Base-by-base conservation (phyloP, 345 rosid genomes). In the Combretum micranthum region DNA sequence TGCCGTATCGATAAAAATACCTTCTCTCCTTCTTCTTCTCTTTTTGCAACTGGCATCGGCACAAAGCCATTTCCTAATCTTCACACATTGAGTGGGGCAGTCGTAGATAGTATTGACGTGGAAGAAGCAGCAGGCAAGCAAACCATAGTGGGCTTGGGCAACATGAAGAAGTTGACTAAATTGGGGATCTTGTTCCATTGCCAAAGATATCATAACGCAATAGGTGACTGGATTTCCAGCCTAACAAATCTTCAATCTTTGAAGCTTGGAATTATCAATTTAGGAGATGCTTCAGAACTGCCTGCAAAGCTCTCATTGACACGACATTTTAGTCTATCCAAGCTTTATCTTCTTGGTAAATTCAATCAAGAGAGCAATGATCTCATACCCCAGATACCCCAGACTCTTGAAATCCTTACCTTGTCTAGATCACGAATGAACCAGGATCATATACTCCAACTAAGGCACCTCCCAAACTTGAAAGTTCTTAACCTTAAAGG, bases 271-370 rank as follows among this genome's bases (percentile, higher is more conserved):
- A 19, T 58, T 19, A 57, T 12, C 32, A 3, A 16, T 3, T 3
- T 12, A 14, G 19, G 39, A 1, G 9, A 32, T 4, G 10, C 39
- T 32, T 32, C 10, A 4, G 9, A 4, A 32, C 9, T 32, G 39
- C 39, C 48, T 6, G 42, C 44, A 1, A 0, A n/a, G 6, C 0
- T 57, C 39, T 4, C 6, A 20, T 46, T 25, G 32, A 0, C 44
- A 17, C 4, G 1, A 25, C 61, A 22, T 1, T 1, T 4, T 16
- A 4, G 12, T 3, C 61, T 57, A 12, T 23, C 25, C 7, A 32
- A 57, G 50, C 61, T 57, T 0, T 57, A 57, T 42, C 13, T 57
- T 49, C n/a, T 44, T 20, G 61, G 51, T n/a, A n/a, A n/a, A n/a
- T n/a, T n/a, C n/a, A n/a, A n/a, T n/a, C n/a, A n/a, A n/a, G n/a